phyloP scores from a whole-genome alignment of 352 stramenopile species.

The Globisporangium paddicum region DNA sequence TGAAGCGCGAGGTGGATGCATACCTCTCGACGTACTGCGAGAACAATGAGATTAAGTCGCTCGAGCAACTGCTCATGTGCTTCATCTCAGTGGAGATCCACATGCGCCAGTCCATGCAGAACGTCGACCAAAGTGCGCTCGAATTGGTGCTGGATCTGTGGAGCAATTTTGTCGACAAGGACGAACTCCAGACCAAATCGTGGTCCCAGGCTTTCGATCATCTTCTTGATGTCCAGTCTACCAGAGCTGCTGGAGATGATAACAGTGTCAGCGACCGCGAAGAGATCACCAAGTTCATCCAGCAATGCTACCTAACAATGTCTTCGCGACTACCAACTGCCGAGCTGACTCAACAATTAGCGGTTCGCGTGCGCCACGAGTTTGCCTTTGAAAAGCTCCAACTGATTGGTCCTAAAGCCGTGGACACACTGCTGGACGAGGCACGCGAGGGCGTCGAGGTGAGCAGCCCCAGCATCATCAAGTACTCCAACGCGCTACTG shows the following conservation, averaged over 20 bases:
- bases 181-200: not conserved
- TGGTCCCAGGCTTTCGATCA: constrained; percentile 9
- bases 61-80: constrained; percentile 29
- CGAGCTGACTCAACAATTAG: constrained; percentile 7
- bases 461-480: constrained; percentile 21
- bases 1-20: constrained; percentile 23
- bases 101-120: not conserved
- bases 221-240: not conserved
- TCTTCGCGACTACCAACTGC: not conserved
- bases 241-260: not conserved
- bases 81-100: constrained; percentile 36
- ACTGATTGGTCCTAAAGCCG: not conserved
- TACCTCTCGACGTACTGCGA: constrained; percentile 23
- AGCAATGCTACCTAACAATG: constrained; percentile 7
- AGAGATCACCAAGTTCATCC: constrained; percentile 9
- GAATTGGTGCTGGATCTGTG: constrained; percentile 15
- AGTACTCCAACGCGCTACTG: constrained; percentile 31
- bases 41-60: constrained; percentile 15
- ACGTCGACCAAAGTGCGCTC: constrained; percentile 1
- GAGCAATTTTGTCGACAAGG: constrained; percentile 4
- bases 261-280: not conserved
- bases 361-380: constrained; percentile 1
- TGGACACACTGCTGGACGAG: constrained; percentile 13
- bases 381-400: constrained; percentile 12
- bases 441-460: not conserved